Percentiles rank a stretch among this genome's conserved stretches.
Evolutionary conservation across 2,329 filamentous ascomycete species (phyloP).

Genomic region (Akanthomyces muscarius): DNA sequence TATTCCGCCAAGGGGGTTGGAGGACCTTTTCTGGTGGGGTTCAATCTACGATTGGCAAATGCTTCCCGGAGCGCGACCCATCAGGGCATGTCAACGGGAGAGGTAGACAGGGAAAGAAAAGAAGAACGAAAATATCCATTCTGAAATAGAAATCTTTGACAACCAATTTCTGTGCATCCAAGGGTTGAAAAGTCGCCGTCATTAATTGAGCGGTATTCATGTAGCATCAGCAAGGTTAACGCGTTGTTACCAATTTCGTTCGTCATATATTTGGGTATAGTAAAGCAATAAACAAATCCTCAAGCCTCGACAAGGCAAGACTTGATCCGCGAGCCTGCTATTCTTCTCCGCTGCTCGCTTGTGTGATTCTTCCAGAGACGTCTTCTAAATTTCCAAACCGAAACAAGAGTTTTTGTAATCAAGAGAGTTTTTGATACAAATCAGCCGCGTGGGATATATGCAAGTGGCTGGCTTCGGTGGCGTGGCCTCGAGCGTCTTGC

Average conservation of each 20-base stretch:
- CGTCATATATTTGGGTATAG: conserved; percentile 17
- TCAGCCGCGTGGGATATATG: neutral
- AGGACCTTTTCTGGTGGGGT: conserved; percentile 3
- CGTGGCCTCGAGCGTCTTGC: neutral
- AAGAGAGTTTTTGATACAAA: neutral
- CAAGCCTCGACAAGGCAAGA: neutral
- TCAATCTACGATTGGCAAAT: neutral
- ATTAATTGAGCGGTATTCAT: no score
- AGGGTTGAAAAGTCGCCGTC: no score
- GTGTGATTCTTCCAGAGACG: neutral
- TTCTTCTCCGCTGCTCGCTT: neutral
- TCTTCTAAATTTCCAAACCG: neutral
- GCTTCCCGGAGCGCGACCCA: neutral
- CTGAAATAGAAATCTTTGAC: conserved; percentile 1
- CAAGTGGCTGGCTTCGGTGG: neutral
- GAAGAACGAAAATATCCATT: conserved; percentile 1
- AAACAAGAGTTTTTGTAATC: neutral
- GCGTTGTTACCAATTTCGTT: conserved; percentile 1
- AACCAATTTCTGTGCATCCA: neutral
- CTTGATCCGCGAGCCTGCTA: neutral
- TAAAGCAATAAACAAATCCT: conserved; percentile 12
- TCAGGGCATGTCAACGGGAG: conserved; percentile 6
- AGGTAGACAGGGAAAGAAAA: conserved; percentile 11
- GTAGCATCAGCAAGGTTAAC: neutral
- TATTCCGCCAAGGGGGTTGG: conserved; percentile 5